Conservation (phyloP, 768 basidiomycete species). For the Harrya chromipes region DNA sequence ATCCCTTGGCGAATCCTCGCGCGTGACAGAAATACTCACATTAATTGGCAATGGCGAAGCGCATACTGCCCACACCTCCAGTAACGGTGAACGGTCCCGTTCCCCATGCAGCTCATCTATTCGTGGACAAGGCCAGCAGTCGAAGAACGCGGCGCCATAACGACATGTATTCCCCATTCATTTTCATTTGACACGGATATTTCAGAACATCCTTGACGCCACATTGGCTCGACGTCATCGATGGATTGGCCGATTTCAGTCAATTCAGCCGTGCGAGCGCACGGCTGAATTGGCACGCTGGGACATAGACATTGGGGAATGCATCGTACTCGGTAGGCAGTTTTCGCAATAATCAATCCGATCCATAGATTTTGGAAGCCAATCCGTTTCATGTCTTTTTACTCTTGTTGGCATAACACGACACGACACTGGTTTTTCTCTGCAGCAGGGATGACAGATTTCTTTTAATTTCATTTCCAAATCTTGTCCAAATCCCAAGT, state of each 20-base stretch:
- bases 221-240: slow-evolving; percentile 44
- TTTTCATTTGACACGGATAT: slow-evolving; percentile 26
- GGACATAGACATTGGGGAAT: slow-evolving; percentile 16
- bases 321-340: slow-evolving; percentile 14
- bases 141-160: slow-evolving; percentile 8
- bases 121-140: slow-evolving; percentile 6
- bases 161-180: slow-evolving; percentile 22
- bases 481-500: neutral
- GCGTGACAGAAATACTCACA: slow-evolving; percentile 13
- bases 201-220: slow-evolving; percentile 33
- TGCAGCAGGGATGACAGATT: slow-evolving; percentile 6
- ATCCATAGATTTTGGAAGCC: slow-evolving; percentile 24
- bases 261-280: slow-evolving; percentile 6
- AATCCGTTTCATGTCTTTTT: slow-evolving; percentile 16
- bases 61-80: slow-evolving; percentile 5
- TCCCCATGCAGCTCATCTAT: neutral
- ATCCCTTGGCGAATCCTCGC: slow-evolving; percentile 14
- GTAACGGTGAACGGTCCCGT: slow-evolving; percentile 13
- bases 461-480: slow-evolving; percentile 9
- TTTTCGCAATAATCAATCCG: slow-evolving; percentile 12
- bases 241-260: slow-evolving; percentile 19
- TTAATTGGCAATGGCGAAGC: slow-evolving; percentile 10
- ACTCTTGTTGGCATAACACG: slow-evolving; percentile 9
- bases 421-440: slow-evolving; percentile 3
- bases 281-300: slow-evolving; percentile 8